Percentiles rank a stretch among this genome's conserved stretches.
These are phyloP conservation scores for Pyricularia sp. DNA, from an alignment of 2,329 filamentous ascomycete species.

Conservation along the genomic window DNA sequence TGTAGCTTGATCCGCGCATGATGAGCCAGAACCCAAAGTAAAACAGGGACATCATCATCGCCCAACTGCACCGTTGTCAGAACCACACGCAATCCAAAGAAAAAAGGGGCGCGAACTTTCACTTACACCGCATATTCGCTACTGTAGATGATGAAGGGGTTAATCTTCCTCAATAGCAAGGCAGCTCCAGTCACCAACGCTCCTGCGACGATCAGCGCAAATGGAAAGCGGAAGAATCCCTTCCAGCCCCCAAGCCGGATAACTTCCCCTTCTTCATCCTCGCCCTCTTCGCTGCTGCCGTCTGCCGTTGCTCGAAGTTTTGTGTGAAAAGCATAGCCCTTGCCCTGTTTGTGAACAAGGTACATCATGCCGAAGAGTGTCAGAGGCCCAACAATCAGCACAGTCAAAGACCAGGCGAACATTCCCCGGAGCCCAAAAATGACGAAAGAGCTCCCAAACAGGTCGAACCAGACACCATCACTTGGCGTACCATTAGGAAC, in stretches of 20 bases:
- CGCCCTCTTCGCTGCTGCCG: conserved; percentile 42
- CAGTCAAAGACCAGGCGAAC: conserved; percentile 74
- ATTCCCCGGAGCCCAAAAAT: conserved; percentile 69
- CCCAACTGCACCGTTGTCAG: conserved; percentile 37
- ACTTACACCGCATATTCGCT: conserved; percentile 64
- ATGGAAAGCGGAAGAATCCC: conserved; percentile 73
- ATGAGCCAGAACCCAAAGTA: conserved; percentile 74
- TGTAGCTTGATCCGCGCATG: conserved; percentile 62
- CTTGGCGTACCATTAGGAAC: conserved; percentile 54
- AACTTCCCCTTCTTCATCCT: conserved; percentile 33
- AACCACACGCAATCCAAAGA: neutral
- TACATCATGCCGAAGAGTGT: conserved; percentile 57
- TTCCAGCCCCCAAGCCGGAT: conserved; percentile 61
- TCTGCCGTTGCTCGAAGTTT: conserved; percentile 10
- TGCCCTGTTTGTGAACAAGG: conserved; percentile 57
- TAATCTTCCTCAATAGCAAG: conserved; percentile 66
- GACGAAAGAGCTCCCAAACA: conserved; percentile 70
- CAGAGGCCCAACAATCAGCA: conserved; percentile 70
- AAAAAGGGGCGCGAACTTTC: neutral
- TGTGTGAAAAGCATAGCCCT: conserved; percentile 74
- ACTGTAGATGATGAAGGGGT: conserved; percentile 84
- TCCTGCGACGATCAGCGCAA: conserved; percentile 56
- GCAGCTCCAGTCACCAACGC: conserved; percentile 59
- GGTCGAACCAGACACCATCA: conserved; percentile 82
- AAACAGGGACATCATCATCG: conserved; percentile 73